These are phyloP conservation scores for Prunus mume DNA, from an alignment of 306 rosid genomes.

Conservation along the genomic window DNA sequence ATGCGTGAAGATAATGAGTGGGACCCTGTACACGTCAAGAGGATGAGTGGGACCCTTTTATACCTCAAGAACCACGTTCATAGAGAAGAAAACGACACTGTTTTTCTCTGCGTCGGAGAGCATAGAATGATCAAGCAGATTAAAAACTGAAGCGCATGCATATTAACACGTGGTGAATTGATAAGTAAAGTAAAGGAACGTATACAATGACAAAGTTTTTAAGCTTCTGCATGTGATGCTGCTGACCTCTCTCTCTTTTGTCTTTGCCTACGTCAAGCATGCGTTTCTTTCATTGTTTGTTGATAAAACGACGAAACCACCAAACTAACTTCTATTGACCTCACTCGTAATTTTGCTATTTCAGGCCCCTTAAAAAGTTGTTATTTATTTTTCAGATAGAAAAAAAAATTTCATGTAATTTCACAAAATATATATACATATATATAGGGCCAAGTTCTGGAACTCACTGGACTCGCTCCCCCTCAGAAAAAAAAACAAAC, in stretches of 20 bases:
- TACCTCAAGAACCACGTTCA: background rate
- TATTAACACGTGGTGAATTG: slow-evolving; percentile 1
- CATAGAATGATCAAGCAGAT: background rate
- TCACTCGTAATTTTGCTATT: background rate
- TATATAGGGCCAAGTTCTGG: no score
- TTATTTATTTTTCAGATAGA: background rate
- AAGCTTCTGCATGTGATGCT: background rate
- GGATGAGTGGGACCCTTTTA: no score
- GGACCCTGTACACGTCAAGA: no score
- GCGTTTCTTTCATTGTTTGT: slow-evolving; percentile 2
- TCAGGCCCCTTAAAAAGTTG: no score
- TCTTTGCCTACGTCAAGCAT: background rate
- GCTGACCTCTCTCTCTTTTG: background rate
- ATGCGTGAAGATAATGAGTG: no score
- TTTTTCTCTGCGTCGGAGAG: background rate
- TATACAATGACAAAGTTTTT: background rate
- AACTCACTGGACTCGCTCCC: no score
- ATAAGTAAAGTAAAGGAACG: background rate
- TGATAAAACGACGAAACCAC: background rate
- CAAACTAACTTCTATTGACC: background rate
- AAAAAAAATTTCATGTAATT: background rate
- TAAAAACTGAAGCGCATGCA: background rate
- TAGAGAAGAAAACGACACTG: background rate
- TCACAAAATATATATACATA: background rate
- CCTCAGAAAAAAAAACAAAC: no score